phyloP scores from a whole-genome alignment of 176 grass and related monocot species.

The Lolium multiflorum region DNA sequence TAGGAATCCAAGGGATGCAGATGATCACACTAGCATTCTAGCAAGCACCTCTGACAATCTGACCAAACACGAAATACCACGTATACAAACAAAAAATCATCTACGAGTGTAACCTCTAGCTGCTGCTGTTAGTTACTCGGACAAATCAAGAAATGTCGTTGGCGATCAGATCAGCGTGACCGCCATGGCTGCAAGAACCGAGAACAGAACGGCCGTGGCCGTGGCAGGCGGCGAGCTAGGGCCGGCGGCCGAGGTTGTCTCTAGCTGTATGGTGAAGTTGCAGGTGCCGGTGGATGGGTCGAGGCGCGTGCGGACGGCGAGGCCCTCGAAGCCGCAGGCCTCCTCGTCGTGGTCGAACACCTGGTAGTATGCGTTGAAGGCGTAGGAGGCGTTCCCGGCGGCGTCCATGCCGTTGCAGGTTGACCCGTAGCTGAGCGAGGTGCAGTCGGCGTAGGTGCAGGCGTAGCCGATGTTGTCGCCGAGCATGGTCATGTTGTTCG shows the following conservation, averaged over 20 bases:
- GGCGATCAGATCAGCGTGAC: neutral
- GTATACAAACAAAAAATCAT: neutral
- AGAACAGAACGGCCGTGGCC: neutral
- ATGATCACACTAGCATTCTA: neutral
- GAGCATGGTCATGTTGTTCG: conserved; percentile 17
- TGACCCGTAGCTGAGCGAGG: conserved; percentile 68
- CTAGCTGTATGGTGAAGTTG: conserved; percentile 77
- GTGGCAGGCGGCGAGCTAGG: neutral
- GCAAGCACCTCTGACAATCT: neutral
- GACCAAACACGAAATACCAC: neutral
- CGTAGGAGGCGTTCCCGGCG: conserved; percentile 80
- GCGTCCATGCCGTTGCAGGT: conserved; percentile 78
- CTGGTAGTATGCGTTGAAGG: conserved; percentile 93
- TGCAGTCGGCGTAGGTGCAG: conserved; percentile 75
- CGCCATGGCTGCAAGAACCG: neutral
- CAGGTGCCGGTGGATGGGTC: conserved; percentile 70
- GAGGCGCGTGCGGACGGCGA: conserved; percentile 60
- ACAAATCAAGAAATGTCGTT: neutral
- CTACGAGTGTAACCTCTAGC: neutral
- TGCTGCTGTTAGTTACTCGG: neutral
- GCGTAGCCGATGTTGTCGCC: conserved; percentile 67
- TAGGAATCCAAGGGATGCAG: neutral
- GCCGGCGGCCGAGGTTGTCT: neutral
- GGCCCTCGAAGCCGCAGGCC: conserved; percentile 72
- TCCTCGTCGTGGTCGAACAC: conserved; percentile 58